These are phyloP conservation scores for Amanita molliuscula DNA, from an alignment of 768 basidiomycete genomes.

Conservation along the genomic window DNA sequence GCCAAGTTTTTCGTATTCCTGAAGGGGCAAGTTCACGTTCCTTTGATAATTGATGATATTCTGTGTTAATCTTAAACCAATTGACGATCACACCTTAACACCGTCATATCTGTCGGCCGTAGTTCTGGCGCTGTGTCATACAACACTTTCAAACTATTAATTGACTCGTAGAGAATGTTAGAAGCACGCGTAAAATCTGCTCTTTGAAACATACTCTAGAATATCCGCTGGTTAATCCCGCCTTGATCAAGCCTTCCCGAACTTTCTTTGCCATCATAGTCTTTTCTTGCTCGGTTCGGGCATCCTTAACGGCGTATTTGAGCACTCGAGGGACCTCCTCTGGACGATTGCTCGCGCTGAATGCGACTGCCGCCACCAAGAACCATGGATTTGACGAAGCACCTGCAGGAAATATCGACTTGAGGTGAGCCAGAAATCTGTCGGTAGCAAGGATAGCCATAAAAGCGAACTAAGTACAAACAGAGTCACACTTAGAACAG, in stretches of 20 bases:
- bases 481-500: not conserved
- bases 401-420: conserved; percentile 31
- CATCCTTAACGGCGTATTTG: conserved; percentile 34
- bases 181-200: not conserved
- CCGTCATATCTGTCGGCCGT: conserved; percentile 35
- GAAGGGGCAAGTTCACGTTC: conserved; percentile 28
- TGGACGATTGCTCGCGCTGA: conserved; percentile 47
- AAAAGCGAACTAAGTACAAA: not conserved
- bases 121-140: conserved; percentile 38
- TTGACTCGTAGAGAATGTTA: conserved; percentile 27
- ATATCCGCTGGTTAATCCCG: conserved; percentile 46
- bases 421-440: conserved; percentile 32
- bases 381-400: conserved; percentile 42
- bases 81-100: conserved; percentile 28
- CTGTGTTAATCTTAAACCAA: not conserved
- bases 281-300: conserved; percentile 24
- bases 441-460: conserved; percentile 24
- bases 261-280: conserved; percentile 39
- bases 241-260: conserved; percentile 55
- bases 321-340: conserved; percentile 50
- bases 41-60: conserved; percentile 16
- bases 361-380: conserved; percentile 44
- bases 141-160: conserved; percentile 45
- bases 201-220: conserved; percentile 32
- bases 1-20: conserved; percentile 33